A percentile compares a stretch with the other conserved stretches of the same genome.
phyloP scores from a whole-genome alignment of 345 rosid species.

The Rhodamnia argentea region DNA sequence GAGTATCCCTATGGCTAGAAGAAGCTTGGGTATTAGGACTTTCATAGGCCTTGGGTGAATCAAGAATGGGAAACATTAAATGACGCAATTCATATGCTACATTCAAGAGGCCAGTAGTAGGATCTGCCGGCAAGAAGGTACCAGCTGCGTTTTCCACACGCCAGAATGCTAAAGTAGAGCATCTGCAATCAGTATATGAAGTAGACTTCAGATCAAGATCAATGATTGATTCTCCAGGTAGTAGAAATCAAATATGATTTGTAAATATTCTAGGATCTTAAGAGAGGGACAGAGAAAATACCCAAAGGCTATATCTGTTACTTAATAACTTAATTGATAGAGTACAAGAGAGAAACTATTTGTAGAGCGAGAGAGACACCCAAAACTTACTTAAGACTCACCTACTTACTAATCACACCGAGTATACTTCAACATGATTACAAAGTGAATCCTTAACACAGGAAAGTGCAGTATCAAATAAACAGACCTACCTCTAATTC shows the following conservation, averaged over 20 bases:
- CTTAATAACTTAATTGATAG: not conserved
- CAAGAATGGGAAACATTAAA: constrained; percentile 45
- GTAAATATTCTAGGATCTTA: not conserved
- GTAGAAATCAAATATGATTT: not conserved
- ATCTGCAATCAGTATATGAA: constrained; percentile 35
- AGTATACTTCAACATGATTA: not conserved
- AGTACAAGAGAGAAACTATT: not conserved
- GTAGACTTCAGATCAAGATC: not conserved
- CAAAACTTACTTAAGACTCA: not conserved
- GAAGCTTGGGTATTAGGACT: constrained; percentile 20
- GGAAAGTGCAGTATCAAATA: not conserved
- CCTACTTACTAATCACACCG: not conserved
- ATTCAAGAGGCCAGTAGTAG: constrained; percentile 38
- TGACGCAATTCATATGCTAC: constrained; percentile 73
- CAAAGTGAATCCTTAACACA: not conserved
- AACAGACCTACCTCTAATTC: not conserved
- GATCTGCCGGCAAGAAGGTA: constrained; percentile 79
- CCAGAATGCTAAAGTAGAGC: constrained; percentile 74
- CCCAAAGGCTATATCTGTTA: not conserved
- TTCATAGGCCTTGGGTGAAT: constrained; percentile 27
- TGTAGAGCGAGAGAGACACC: not conserved
- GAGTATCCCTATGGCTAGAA: constrained; percentile 15
- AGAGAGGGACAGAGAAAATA: not conserved
- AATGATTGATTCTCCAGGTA: not conserved
- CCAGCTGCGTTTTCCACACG: constrained; percentile 80